Conservation (phyloP, 2,329 filamentous ascomycete species). For the Ophiostoma ips region DNA sequence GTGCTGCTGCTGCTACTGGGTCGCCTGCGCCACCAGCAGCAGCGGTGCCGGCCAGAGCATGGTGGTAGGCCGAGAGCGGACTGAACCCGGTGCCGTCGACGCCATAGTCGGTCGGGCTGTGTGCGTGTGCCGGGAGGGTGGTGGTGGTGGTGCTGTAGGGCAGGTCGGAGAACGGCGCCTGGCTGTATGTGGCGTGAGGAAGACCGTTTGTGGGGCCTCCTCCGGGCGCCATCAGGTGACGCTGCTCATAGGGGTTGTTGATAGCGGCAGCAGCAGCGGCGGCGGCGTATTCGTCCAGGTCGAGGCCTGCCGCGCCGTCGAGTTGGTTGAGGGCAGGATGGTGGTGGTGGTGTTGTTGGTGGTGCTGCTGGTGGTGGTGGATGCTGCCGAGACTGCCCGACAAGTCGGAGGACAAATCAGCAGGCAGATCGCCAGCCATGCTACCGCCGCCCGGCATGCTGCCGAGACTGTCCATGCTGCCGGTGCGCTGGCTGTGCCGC, state of each 20-base stretch:
- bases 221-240: slow-evolving; percentile 27
- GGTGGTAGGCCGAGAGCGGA: slow-evolving; percentile 39
- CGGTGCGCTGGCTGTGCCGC: slow-evolving; percentile 27
- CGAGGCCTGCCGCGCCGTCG: slow-evolving; percentile 22
- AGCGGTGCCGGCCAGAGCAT: slow-evolving; percentile 26
- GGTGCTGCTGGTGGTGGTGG: slow-evolving; percentile 22
- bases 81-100: slow-evolving; percentile 32
- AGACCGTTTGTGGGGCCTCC: not conserved
- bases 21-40: slow-evolving; percentile 24
- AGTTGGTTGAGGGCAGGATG: slow-evolving; percentile 32
- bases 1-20: slow-evolving; percentile 47
- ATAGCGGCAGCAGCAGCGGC: slow-evolving; percentile 20
- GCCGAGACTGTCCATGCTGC: slow-evolving; percentile 37
- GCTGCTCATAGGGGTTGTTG: slow-evolving; percentile 37
- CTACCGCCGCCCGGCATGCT: too few species aligned
- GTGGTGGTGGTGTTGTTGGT: slow-evolving; percentile 23
- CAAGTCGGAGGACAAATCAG: too few species aligned
- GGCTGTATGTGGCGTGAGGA: slow-evolving; percentile 26
- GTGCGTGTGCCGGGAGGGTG: slow-evolving; percentile 37
- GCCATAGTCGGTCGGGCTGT: slow-evolving; percentile 35
- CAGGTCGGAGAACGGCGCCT: slow-evolving; percentile 38
- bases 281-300: slow-evolving; percentile 37
- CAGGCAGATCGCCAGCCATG: too few species aligned
- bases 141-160: slow-evolving; percentile 38
- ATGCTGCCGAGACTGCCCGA: slow-evolving; percentile 19